Evolutionary conservation across 1,284 basidiomycete genomes (phyloP).

Genomic region (Sanghuangporus sanghuang): DNA sequence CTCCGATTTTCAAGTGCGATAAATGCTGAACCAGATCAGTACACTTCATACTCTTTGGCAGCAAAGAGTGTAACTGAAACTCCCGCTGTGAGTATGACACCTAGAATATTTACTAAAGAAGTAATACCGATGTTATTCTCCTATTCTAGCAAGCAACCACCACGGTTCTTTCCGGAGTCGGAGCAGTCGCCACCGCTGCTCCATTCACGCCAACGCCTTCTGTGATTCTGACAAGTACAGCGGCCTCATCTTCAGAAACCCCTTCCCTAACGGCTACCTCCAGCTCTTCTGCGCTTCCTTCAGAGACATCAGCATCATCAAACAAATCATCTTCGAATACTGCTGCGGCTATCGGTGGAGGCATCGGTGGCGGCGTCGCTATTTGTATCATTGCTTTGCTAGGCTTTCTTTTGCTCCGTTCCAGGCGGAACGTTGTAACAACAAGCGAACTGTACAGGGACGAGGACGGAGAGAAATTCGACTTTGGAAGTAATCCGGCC

Average conservation of each 20-base stretch:
- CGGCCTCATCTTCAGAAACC: neutral
- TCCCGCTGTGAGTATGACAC: slow-evolving; percentile 1
- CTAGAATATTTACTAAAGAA: neutral
- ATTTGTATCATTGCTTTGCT: neutral
- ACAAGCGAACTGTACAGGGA: neutral
- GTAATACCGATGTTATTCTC: neutral
- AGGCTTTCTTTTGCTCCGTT: neutral
- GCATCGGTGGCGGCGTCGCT: slow-evolving; percentile 6
- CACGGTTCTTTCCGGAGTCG: slow-evolving; percentile 3
- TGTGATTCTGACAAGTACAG: neutral
- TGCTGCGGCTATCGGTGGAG: slow-evolving; percentile 12
- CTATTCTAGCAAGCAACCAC: neutral
- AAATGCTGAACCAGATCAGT: slow-evolving; percentile 9
- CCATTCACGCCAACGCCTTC: slow-evolving; percentile 8
- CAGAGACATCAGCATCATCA: neutral
- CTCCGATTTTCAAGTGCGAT: slow-evolving; percentile 4
- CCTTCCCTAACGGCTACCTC: neutral
- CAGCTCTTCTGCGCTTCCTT: neutral
- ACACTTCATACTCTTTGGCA: slow-evolving; percentile 4
- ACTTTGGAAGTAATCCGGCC: neutral
- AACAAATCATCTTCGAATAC: neutral
- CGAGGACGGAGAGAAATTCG: neutral
- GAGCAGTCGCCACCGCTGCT: slow-evolving; percentile 9
- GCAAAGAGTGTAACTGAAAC: slow-evolving; percentile 9
- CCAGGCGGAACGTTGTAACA: neutral